These are phyloP conservation scores for Aegilops bicornis DNA, from an alignment of 176 grass and related monocot genomes.

Conservation along the genomic window DNA sequence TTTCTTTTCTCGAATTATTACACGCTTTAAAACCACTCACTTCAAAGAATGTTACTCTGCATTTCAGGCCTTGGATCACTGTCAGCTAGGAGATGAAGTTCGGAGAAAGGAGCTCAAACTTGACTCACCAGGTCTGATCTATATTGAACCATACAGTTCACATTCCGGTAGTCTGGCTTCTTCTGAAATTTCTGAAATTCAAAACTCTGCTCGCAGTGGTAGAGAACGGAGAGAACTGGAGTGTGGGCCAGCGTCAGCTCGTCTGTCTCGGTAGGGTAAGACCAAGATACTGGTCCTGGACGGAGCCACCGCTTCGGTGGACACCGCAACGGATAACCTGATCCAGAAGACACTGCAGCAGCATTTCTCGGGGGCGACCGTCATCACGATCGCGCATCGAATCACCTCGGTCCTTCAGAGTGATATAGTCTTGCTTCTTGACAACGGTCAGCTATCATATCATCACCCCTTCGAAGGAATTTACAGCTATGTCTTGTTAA, in stretches of 20 bases:
- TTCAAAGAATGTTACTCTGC: too few species aligned
- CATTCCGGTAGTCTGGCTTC: neutral
- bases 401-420: constrained; percentile 81
- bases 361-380: constrained; percentile 63
- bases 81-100: constrained; percentile 70
- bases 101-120: constrained; percentile 67
- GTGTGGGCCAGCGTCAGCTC: constrained; percentile 79
- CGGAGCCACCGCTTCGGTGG: constrained; percentile 76
- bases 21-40: too few species aligned
- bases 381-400: constrained; percentile 70
- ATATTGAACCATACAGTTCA: neutral
- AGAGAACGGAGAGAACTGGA: constrained; percentile 93
- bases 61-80: constrained; percentile 67
- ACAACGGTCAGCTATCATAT: constrained; percentile 46
- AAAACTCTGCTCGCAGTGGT: constrained; percentile 43
- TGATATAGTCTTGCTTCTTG: constrained; percentile 74
- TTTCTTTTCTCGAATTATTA: neutral
- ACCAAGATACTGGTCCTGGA: constrained; percentile 74
- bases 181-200: neutral
- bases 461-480: neutral
- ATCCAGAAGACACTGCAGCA: constrained; percentile 79
- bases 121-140: constrained; percentile 46
- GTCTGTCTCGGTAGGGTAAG: constrained; percentile 62
- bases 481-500: neutral
- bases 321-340: constrained; percentile 69